Percentiles rank a stretch among this genome's conserved stretches.
These are phyloP conservation scores for Sporothrix globosa DNA, from an alignment of 2,329 filamentous ascomycete species.

Conservation along the genomic window DNA sequence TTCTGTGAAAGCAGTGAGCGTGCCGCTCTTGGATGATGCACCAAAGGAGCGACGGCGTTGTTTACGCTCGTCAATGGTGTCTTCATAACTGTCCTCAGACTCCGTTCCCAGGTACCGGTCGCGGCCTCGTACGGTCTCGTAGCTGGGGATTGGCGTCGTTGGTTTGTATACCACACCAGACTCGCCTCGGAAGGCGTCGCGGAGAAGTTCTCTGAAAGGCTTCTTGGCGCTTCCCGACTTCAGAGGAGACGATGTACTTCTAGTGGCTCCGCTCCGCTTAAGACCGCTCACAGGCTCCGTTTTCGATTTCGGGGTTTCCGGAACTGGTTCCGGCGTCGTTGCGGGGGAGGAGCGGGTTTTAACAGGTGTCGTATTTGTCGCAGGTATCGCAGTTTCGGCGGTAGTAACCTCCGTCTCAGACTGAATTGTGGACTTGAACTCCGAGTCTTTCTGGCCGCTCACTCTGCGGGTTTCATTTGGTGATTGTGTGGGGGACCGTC, in stretches of 20 bases:
- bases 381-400: background rate
- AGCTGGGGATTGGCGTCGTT: conserved; percentile 54
- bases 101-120: background rate
- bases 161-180: conserved; percentile 52
- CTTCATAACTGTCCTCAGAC: conserved; percentile 34
- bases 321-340: conserved; percentile 9
- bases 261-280: conserved; percentile 61
- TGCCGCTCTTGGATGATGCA: conserved; percentile 41
- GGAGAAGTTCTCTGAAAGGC: conserved; percentile 61
- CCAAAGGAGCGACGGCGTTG: conserved; percentile 42
- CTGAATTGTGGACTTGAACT: conserved; percentile 10
- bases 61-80: conserved; percentile 38
- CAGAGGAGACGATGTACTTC: conserved; percentile 53
- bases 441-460: conserved; percentile 28
- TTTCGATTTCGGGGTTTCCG: conserved; percentile 42
- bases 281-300: conserved; percentile 44
- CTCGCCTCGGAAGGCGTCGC: conserved; percentile 66
- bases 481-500: conserved; percentile 10
- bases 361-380: conserved; percentile 12
- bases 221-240: conserved; percentile 51
- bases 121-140: conserved; percentile 39
- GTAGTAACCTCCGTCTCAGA: conserved; percentile 30
- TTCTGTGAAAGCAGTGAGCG: conserved; percentile 35
- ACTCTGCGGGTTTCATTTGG: background rate
- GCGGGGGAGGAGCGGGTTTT: conserved; percentile 13